A percentile compares a stretch with the other conserved stretches of the same genome.
phyloP scores from a whole-genome alignment of 495 filamentous ascomycete species.

The Cetradonia linearis region DNA sequence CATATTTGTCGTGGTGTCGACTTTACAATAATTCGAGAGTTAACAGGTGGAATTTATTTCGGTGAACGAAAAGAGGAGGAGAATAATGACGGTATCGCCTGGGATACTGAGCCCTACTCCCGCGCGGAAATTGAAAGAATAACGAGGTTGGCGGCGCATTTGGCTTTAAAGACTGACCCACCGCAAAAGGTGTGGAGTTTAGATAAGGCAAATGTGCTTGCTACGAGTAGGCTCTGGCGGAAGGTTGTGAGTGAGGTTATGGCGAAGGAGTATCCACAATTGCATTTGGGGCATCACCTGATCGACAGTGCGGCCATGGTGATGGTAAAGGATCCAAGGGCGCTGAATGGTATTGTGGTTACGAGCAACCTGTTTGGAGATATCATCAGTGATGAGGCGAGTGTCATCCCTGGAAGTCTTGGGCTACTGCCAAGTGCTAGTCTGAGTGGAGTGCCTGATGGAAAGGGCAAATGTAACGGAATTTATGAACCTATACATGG shows the following conservation, averaged over 20 bases:
- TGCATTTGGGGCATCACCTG: constrained; percentile 78
- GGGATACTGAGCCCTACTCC: constrained; percentile 86
- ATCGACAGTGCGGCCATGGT: constrained; percentile 96
- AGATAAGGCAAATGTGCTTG: constrained; percentile 97
- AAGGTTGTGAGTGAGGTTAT: constrained; percentile 73
- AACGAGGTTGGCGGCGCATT: constrained; percentile 67
- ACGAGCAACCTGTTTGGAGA: constrained; percentile 95
- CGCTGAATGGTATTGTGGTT: constrained; percentile 85
- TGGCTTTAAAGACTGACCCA: constrained; percentile 71
- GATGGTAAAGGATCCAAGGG: constrained; percentile 88
- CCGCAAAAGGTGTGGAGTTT: constrained; percentile 77
- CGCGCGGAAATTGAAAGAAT: constrained; percentile 84
- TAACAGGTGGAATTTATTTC: constrained; percentile 96
- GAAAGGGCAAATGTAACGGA: constrained; percentile 38
- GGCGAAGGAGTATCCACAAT: constrained; percentile 75
- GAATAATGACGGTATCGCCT: constrained; percentile 59
- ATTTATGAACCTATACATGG: constrained; percentile 99
- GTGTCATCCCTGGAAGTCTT: constrained; percentile 86
- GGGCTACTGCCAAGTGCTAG: constrained; percentile 85
- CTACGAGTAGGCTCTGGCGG: constrained; percentile 81
- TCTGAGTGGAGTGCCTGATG: constrained; percentile 77
- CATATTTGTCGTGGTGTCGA: constrained; percentile 77
- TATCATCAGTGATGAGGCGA: constrained; percentile 94
- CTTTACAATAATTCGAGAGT: constrained; percentile 90
- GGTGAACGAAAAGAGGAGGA: constrained; percentile 84